phyloP scores from a whole-genome alignment of 2,329 filamentous ascomycete genomes.

The Fusarium gaditjirri region DNA sequence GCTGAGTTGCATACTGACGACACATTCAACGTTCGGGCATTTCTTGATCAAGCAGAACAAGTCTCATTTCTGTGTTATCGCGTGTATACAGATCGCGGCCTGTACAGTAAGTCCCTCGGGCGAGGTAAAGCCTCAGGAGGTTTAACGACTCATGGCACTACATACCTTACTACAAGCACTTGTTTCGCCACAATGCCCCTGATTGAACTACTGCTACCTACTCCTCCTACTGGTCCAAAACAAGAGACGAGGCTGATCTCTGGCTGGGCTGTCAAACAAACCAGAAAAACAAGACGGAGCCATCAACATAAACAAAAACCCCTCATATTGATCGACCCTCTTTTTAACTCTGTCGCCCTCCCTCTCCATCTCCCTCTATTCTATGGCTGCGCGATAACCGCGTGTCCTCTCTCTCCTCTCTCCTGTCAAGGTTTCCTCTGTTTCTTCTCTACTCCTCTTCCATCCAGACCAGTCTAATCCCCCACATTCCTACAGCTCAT shows the following conservation, averaged over 20 bases:
- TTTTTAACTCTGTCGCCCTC: not conserved
- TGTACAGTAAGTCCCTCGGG: not conserved
- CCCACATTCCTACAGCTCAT: constrained; percentile 31
- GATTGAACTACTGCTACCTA: not conserved
- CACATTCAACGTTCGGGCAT: constrained; percentile 16
- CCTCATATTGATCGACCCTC: constrained; percentile 4
- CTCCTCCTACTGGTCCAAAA: not conserved
- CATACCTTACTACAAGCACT: not conserved
- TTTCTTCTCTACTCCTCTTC: constrained; percentile 12
- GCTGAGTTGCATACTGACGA: constrained; percentile 36
- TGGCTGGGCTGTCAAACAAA: not conserved
- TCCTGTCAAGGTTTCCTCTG: constrained; percentile 9
- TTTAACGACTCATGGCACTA: constrained; percentile 20
- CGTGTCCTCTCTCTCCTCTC: constrained; percentile 9
- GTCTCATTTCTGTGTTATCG: constrained; percentile 2
- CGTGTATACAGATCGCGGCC: not conserved
- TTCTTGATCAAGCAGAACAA: constrained; percentile 16
- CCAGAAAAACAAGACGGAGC: not conserved
- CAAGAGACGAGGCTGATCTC: not conserved
- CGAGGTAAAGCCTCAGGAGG: constrained; percentile 1
- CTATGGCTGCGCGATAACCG: constrained; percentile 33
- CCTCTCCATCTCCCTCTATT: not conserved
- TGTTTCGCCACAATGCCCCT: constrained; percentile 34
- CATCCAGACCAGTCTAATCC: constrained; percentile 26
- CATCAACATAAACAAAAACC: constrained; percentile 18